Percentiles rank a stretch among this genome's conserved stretches.
These are phyloP conservation scores for Ogataea hybrid DNA, from an alignment of 1,139 yeast species.

Conservation along the genomic window DNA sequence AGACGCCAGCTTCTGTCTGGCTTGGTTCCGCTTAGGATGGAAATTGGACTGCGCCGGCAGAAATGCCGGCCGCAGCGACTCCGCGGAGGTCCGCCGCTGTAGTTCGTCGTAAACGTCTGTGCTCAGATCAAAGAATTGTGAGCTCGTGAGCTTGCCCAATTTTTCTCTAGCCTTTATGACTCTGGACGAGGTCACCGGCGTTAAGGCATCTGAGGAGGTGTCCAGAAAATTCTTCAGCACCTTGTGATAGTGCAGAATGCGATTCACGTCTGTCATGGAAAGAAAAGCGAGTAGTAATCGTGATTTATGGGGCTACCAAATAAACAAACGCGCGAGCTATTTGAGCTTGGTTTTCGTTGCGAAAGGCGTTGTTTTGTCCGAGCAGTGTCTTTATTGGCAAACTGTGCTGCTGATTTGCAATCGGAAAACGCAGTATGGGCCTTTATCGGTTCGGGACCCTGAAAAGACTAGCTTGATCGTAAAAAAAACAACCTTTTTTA, in stretches of 20 bases:
- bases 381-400: not conserved
- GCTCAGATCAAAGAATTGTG: slow-evolving; percentile 85
- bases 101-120: slow-evolving; percentile 94
- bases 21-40: slow-evolving; percentile 95
- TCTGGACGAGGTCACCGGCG: slow-evolving; percentile 50
- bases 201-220: slow-evolving; percentile 46
- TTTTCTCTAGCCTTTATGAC: slow-evolving; percentile 84
- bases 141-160: slow-evolving; percentile 70
- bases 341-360: not conserved
- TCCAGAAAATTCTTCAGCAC: slow-evolving; percentile 53
- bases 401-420: not conserved
- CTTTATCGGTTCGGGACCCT: not conserved
- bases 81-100: slow-evolving; percentile 63
- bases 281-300: not conserved
- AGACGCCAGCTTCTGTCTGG: slow-evolving; percentile 86
- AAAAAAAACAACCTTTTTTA: slow-evolving; percentile 3
- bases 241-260: slow-evolving; percentile 38
- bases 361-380: too few relatives aligned
- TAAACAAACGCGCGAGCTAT: slow-evolving; percentile 2
- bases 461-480: slow-evolving; percentile 1
- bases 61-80: slow-evolving; percentile 52
- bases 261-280: slow-evolving; percentile 13
- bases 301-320: not conserved
- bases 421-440: not conserved
- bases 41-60: slow-evolving; percentile 69